Conservation (phyloP, 306 rosid species). For the Pyrus pyrifolia region DNA sequence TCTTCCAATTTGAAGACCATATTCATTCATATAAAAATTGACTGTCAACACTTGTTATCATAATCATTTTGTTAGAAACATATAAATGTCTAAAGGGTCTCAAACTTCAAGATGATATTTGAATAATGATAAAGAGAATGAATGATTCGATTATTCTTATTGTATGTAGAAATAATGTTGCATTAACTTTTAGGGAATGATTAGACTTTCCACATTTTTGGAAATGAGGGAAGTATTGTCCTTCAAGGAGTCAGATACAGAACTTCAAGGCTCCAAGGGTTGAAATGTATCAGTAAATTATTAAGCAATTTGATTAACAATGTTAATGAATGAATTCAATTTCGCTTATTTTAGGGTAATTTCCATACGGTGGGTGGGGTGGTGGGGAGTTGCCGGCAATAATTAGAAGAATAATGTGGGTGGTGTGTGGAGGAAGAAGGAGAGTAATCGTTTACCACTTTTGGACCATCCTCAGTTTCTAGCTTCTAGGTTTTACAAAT, state of each 20-base stretch:
- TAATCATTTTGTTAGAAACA: background rate
- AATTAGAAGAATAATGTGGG: constrained; percentile 37
- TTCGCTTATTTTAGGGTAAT: constrained; percentile 9
- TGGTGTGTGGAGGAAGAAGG: constrained; percentile 18
- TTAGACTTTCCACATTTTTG: background rate
- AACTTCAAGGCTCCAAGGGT: background rate
- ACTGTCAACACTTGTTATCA: background rate
- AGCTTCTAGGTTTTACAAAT: background rate
- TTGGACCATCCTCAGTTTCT: background rate
- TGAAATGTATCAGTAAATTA: background rate
- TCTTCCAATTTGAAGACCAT: too few relatives aligned
- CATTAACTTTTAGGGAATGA: background rate
- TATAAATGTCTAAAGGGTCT: background rate
- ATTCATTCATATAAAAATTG: too few relatives aligned
- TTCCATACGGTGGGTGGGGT: constrained; percentile 28
- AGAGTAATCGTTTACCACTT: background rate
- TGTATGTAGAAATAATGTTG: background rate
- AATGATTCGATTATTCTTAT: too few relatives aligned
- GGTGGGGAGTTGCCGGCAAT: constrained; percentile 9
- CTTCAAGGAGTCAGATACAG: background rate
- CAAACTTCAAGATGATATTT: too few relatives aligned
- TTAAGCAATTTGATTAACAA: background rate
- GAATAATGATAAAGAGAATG: background rate
- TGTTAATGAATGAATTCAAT: background rate
- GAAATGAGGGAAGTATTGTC: background rate